phyloP scores from a whole-genome alignment of 805 yeast species.

The Saturnispora bothae region DNA sequence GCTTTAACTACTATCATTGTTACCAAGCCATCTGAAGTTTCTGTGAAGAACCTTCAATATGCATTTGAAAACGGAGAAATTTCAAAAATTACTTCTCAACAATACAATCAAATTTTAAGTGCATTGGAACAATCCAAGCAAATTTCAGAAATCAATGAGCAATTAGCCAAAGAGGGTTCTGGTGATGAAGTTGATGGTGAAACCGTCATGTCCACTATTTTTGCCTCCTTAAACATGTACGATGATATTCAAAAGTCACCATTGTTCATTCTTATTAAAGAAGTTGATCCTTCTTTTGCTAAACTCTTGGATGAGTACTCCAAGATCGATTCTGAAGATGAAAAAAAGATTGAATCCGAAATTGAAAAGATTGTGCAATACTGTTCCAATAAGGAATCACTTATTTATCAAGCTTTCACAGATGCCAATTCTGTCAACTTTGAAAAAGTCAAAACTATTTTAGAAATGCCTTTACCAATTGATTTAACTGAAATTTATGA shows the following conservation, averaged over 20 bases:
- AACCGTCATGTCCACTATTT: constrained; percentile 14
- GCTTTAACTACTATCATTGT: constrained; percentile 12
- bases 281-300: constrained; percentile 20
- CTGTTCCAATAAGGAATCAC: constrained; percentile 16
- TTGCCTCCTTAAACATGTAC: constrained; percentile 18
- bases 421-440: constrained; percentile 16
- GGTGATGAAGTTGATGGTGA: constrained; percentile 9
- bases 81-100: constrained; percentile 10
- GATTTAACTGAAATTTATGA: constrained; percentile 20
- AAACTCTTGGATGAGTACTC: constrained; percentile 15
- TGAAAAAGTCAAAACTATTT: constrained; percentile 14
- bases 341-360: constrained; percentile 12
- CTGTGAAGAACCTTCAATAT: constrained; percentile 10
- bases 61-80: constrained; percentile 15
- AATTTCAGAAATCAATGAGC: not conserved
- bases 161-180: not conserved
- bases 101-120: constrained; percentile 9
- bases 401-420: constrained; percentile 17
- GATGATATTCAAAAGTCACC: constrained; percentile 16
- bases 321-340: constrained; percentile 16
- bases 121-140: constrained; percentile 2
- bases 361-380: constrained; percentile 15
- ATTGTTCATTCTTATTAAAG: constrained; percentile 16
- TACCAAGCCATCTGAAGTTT: constrained; percentile 12
- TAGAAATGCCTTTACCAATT: constrained; percentile 21